These are phyloP conservation scores for Talaromyces sp. DNA, from an alignment of 2,329 filamentous ascomycete genomes.

Conservation along the genomic window DNA sequence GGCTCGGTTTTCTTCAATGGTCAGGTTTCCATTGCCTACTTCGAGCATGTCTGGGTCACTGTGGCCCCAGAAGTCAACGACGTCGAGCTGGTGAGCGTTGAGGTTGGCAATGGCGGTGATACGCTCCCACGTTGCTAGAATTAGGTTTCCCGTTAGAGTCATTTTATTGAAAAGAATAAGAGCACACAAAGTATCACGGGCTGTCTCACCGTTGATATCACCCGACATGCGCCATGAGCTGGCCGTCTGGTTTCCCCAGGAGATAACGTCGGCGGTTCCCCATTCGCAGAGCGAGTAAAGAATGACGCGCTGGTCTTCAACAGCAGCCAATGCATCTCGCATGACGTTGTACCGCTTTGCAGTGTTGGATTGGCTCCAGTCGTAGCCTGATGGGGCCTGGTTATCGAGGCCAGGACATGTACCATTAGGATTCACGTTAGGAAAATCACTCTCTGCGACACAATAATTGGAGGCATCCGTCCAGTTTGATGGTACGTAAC, in stretches of 20 bases:
- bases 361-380: slow-evolving; percentile 48
- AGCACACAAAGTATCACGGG: background rate
- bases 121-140: slow-evolving; percentile 22
- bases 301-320: slow-evolving; percentile 39
- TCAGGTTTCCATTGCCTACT: slow-evolving; percentile 48
- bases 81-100: slow-evolving; percentile 44
- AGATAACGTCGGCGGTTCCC: slow-evolving; percentile 48
- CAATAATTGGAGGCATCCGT: slow-evolving; percentile 39
- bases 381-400: slow-evolving; percentile 44
- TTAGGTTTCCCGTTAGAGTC: background rate
- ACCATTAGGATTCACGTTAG: slow-evolving; percentile 36
- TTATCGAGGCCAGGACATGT: slow-evolving; percentile 33
- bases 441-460: slow-evolving; percentile 33
- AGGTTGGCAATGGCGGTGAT: slow-evolving; percentile 46
- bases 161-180: background rate
- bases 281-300: slow-evolving; percentile 52
- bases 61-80: slow-evolving; percentile 47
- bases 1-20: slow-evolving; percentile 42
- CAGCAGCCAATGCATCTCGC: slow-evolving; percentile 47
- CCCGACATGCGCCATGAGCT: slow-evolving; percentile 42
- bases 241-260: slow-evolving; percentile 48
- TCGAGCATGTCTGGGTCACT: slow-evolving; percentile 51
- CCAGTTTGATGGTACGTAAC: slow-evolving; percentile 38
- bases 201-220: slow-evolving; percentile 26
- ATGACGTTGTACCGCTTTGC: slow-evolving; percentile 47